Percentiles rank a stretch among this genome's conserved stretches.
Evolutionary conservation across 108 stramenopile genomes (phyloP).

Genomic region (Tribonema minus): DNA sequence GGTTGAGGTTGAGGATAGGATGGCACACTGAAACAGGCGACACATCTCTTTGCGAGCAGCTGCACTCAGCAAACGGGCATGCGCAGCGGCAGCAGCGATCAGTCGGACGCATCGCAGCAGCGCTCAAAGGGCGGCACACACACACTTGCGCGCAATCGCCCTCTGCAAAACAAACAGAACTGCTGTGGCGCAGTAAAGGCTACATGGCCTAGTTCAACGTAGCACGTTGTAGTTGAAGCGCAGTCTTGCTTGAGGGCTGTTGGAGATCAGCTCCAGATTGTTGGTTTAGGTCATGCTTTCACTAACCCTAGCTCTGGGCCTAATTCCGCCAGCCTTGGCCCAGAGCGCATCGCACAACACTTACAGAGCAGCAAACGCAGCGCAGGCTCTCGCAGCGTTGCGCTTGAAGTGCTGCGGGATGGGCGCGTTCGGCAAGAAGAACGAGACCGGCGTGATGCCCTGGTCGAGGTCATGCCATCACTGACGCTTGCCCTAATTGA

Average conservation of each 20-base stretch:
- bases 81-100: not conserved
- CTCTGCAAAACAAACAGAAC: not conserved
- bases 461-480: conserved; percentile 93
- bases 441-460: conserved; percentile 94
- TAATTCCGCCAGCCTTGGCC: too few species aligned
- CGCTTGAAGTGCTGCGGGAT: conserved; percentile 76
- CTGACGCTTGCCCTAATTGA: too few species aligned
- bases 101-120: not conserved
- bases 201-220: too few species aligned
- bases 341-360: too few species aligned
- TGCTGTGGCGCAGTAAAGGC: not conserved
- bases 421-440: conserved; percentile 92
- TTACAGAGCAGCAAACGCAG: too few species aligned
- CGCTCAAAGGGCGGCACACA: not conserved
- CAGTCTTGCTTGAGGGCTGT: too few species aligned
- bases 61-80: not conserved
- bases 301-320: too few species aligned
- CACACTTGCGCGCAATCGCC: not conserved
- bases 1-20: too few species aligned
- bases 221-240: too few species aligned
- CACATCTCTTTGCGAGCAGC: conserved; percentile 73
- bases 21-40: conserved; percentile 78
- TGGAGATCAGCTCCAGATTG: too few species aligned
- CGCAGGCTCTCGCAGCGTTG: conserved; percentile 14
- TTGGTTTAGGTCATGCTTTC: too few species aligned